A percentile compares a stretch with the other conserved stretches of the same genome.
Conservation (phyloP, 1,284 basidiomycete species). For the Mycosarcoma maydis region DNA sequence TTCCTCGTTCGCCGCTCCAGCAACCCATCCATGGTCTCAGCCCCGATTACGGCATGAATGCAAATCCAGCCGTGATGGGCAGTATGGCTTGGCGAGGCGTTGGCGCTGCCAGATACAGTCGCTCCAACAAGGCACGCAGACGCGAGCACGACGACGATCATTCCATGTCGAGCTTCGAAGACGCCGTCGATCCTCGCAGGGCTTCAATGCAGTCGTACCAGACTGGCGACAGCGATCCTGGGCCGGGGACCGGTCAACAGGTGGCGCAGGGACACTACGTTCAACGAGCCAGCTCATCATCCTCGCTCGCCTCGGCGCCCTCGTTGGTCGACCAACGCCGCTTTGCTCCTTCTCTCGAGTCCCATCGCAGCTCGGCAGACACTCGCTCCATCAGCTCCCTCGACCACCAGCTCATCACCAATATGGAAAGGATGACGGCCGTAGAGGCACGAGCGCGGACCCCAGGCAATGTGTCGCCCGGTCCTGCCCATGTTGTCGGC, state of each 20-base stretch:
- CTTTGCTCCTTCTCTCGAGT: constrained; percentile 47
- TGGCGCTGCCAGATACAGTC: constrained; percentile 30
- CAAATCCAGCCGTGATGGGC: constrained; percentile 28
- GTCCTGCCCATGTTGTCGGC: constrained; percentile 44
- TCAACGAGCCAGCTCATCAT: constrained; percentile 54
- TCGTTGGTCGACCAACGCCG: constrained; percentile 44
- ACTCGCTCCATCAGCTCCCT: constrained; percentile 54
- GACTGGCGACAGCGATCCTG: constrained; percentile 60
- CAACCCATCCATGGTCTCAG: constrained; percentile 26
- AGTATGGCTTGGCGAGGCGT: constrained; percentile 49
- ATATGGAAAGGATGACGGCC: constrained; percentile 62
- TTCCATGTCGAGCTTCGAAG: constrained; percentile 54
- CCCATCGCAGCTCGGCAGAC: constrained; percentile 47
- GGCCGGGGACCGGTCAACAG: constrained; percentile 41
- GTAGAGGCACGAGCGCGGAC: constrained; percentile 49
- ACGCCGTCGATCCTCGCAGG: constrained; percentile 47
- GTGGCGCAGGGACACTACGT: constrained; percentile 33
- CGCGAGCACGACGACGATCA: constrained; percentile 54
- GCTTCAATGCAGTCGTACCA: constrained; percentile 58
- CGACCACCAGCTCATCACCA: constrained; percentile 60
- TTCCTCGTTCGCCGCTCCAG: constrained; percentile 39
- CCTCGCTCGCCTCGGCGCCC: constrained; percentile 51
- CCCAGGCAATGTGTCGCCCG: constrained; percentile 53
- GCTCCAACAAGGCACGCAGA: constrained; percentile 40
- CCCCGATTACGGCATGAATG: constrained; percentile 33